Percentiles rank a stretch among this genome's conserved stretches.
phyloP scores from a whole-genome alignment of 2,329 filamentous ascomycete species.

The Fusarium citri region DNA sequence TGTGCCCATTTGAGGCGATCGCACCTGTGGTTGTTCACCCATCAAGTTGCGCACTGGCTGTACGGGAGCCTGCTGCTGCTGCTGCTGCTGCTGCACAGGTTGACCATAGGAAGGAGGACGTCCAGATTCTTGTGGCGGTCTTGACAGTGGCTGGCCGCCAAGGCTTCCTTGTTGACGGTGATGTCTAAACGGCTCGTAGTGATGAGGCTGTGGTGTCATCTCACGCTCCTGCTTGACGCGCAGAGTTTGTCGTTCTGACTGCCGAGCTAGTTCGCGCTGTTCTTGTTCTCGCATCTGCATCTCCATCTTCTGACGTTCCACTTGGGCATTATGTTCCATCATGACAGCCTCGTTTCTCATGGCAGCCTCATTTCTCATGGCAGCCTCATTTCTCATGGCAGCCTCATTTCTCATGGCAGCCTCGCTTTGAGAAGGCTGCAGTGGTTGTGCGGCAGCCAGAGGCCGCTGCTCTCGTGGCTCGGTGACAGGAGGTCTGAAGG shows the following conservation, averaged over 20 bases:
- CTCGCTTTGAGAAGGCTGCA: constrained; percentile 50
- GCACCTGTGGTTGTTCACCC: constrained; percentile 53
- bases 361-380: constrained; percentile 50
- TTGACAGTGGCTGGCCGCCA: constrained; percentile 54
- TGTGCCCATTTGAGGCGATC: constrained; percentile 55
- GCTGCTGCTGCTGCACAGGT: constrained; percentile 50
- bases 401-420: constrained; percentile 50
- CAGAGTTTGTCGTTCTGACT: constrained; percentile 49
- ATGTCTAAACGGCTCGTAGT: constrained; percentile 59
- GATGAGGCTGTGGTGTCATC: constrained; percentile 52
- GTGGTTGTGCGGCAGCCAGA: constrained; percentile 51
- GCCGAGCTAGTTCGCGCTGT: constrained; percentile 46
- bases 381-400: constrained; percentile 40
- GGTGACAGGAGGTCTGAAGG: constrained; percentile 46
- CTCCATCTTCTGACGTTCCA: constrained; percentile 51
- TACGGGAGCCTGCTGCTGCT: constrained; percentile 53
- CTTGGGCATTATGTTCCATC: constrained; percentile 44
- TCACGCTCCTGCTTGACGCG: constrained; percentile 65
- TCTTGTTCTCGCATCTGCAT: constrained; percentile 48
- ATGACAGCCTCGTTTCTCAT: constrained; percentile 51
- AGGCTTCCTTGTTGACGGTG: constrained; percentile 55
- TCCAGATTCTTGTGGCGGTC: constrained; percentile 57
- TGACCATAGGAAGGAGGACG: constrained; percentile 52
- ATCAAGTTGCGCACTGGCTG: constrained; percentile 57
- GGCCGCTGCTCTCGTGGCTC: constrained; percentile 52